Conservation (phyloP, 208 protist genomes). For the Leishmania gerbilli region DNA sequence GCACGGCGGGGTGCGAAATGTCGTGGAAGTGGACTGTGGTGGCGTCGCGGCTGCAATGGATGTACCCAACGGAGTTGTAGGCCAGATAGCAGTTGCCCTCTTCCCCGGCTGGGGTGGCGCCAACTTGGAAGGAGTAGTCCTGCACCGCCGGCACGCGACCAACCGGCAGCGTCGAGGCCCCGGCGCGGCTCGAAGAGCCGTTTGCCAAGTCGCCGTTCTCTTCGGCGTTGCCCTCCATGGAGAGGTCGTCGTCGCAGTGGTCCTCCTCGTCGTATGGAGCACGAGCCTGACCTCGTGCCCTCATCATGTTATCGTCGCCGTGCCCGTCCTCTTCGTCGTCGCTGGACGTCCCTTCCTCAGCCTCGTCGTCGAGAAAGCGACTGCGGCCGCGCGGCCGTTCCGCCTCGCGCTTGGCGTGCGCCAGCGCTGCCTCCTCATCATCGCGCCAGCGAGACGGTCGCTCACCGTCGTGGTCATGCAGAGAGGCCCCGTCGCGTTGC, state of each 20-base stretch:
- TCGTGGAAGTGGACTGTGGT: conserved; percentile 88
- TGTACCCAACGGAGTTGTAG: conserved; percentile 87
- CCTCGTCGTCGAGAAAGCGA: conserved; percentile 83
- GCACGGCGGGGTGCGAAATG: conserved; percentile 67
- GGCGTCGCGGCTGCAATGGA: conserved; percentile 56
- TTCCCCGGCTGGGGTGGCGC: conserved; percentile 67
- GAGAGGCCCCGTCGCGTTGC: conserved; percentile 47
- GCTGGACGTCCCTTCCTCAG: conserved; percentile 57
- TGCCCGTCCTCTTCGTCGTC: conserved; percentile 31
- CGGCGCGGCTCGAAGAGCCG: neutral
- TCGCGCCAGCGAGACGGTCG: conserved; percentile 69
- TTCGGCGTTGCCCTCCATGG: conserved; percentile 13
- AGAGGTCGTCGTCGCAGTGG: conserved; percentile 26
- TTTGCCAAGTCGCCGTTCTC: conserved; percentile 10
- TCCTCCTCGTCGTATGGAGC: conserved; percentile 24
- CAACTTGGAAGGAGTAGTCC: conserved; percentile 85
- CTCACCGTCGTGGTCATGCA: conserved; percentile 43
- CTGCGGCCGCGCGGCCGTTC: conserved; percentile 35
- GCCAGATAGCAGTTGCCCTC: conserved; percentile 84
- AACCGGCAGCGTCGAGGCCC: neutral
- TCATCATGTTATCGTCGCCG: neutral
- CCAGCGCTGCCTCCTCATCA: conserved; percentile 41
- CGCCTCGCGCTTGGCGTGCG: conserved; percentile 36
- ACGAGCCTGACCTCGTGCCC: neutral
- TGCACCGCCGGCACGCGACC: conserved; percentile 2